A percentile compares a stretch with the other conserved stretches of the same genome.
Conservation (phyloP, 2,329 filamentous ascomycete species). For the Cadophora gregata region DNA sequence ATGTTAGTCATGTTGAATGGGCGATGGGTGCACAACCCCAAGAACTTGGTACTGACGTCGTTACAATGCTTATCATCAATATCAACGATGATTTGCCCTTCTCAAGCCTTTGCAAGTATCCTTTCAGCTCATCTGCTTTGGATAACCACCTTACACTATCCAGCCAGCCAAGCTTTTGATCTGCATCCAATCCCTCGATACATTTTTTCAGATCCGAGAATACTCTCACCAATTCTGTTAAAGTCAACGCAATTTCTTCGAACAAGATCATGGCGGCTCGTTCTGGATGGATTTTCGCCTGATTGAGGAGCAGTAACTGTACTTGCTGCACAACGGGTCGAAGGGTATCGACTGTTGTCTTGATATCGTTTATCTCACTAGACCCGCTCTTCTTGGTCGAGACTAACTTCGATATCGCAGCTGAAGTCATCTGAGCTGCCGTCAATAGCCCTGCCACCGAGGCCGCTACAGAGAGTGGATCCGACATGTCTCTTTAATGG, state of each 20-base stretch:
- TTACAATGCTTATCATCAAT: slow-evolving; percentile 26
- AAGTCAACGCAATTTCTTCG: slow-evolving; percentile 24
- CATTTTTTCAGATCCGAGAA: slow-evolving; percentile 26
- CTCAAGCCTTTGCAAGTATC: slow-evolving; percentile 22
- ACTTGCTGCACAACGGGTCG: slow-evolving; percentile 22
- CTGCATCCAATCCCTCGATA: slow-evolving; percentile 15
- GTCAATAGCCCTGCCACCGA: not conserved
- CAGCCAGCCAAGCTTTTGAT: slow-evolving; percentile 17
- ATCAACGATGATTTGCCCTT: slow-evolving; percentile 21
- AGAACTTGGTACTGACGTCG: slow-evolving; percentile 14
- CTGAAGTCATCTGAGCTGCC: not conserved
- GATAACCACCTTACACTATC: slow-evolving; percentile 23
- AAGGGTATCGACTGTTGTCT: slow-evolving; percentile 19
- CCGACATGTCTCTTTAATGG: not conserved
- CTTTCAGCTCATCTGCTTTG: slow-evolving; percentile 17
- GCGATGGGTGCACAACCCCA: not conserved
- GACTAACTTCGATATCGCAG: slow-evolving; percentile 7
- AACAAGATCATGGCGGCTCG: slow-evolving; percentile 27
- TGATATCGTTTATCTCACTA: slow-evolving; percentile 20
- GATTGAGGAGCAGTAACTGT: slow-evolving; percentile 12
- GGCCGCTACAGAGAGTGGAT: not conserved
- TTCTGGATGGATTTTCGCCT: slow-evolving; percentile 13
- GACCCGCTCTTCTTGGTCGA: slow-evolving; percentile 8
- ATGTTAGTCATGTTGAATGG: not conserved
- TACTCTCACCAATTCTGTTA: slow-evolving; percentile 22